Conservation (phyloP, 257 asterid species). For the Fraxinus americana region DNA sequence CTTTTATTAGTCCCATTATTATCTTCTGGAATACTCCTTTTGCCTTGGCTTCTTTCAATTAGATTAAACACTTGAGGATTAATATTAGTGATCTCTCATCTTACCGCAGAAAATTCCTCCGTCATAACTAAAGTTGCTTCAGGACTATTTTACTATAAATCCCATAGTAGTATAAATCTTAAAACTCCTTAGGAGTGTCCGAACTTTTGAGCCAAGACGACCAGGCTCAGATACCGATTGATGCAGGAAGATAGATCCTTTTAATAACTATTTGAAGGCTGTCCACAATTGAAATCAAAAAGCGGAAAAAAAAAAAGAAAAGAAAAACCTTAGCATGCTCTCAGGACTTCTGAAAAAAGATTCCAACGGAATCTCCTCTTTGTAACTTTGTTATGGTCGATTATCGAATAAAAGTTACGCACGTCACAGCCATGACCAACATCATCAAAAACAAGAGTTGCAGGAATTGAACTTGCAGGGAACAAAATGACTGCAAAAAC, state of each 20-base stretch:
- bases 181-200: background rate
- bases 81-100: background rate
- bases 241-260: background rate
- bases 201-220: background rate
- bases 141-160: background rate
- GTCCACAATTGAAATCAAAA: background rate
- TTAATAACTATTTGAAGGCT: background rate
- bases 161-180: background rate
- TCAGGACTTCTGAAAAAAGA: background rate
- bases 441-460: background rate
- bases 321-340: background rate
- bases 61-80: background rate
- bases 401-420: background rate
- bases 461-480: background rate
- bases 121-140: background rate
- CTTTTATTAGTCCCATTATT: background rate
- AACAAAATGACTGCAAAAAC: background rate
- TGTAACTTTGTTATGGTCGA: background rate
- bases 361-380: background rate
- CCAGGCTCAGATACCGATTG: background rate
- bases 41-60: background rate
- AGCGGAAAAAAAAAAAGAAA: background rate
- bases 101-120: background rate
- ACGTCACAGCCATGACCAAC: background rate
- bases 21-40: background rate